These are phyloP conservation scores for Nicotiana benthamiana DNA, from an alignment of 257 asterid species.

Conservation along the genomic window DNA sequence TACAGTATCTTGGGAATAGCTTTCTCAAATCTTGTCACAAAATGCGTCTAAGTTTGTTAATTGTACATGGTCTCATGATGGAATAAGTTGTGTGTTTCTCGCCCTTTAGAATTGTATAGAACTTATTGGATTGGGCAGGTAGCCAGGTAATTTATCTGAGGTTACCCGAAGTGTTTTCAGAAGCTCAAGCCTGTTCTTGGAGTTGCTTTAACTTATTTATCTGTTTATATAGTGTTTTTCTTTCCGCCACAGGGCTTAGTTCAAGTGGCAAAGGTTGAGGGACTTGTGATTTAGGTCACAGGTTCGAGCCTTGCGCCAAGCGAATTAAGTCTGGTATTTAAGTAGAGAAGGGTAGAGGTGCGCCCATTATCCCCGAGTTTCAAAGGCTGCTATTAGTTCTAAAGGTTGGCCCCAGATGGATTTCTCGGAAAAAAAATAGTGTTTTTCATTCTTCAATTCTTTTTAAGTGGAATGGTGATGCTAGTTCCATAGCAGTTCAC, in stretches of 20 bases:
- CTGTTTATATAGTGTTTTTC: neutral
- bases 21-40: neutral
- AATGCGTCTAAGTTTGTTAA: neutral
- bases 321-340: too few relatives aligned
- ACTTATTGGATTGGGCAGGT: neutral
- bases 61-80: neutral
- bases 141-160: neutral
- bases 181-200: neutral
- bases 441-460: neutral
- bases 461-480: neutral
- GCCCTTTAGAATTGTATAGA: neutral
- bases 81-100: neutral
- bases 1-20: neutral
- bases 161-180: neutral
- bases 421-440: neutral
- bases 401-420: too few relatives aligned
- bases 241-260: too few relatives aligned
- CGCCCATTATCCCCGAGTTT: too few relatives aligned
- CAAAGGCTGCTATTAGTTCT: too few relatives aligned
- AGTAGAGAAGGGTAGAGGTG: too few relatives aligned
- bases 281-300: too few relatives aligned
- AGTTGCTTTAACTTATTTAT: neutral
- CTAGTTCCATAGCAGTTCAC: neutral
- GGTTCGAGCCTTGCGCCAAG: too few relatives aligned
- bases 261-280: too few relatives aligned